Evolutionary conservation across 768 basidiomycete genomes (phyloP).

Genomic region (Macrolepiota fuliginosa): DNA sequence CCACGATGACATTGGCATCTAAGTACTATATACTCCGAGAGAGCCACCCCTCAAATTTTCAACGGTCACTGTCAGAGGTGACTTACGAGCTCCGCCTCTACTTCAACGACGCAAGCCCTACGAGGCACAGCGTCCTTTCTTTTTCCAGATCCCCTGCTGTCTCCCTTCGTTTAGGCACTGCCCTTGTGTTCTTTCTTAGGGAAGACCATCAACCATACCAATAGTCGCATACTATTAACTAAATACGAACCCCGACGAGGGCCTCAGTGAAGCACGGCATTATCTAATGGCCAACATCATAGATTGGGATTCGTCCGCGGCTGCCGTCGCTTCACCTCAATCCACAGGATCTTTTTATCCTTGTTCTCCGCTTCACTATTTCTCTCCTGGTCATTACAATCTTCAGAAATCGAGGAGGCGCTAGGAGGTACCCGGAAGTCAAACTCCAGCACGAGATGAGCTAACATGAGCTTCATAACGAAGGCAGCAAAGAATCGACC

Average conservation of each 20-base stretch:
- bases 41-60: no score
- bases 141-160: no score
- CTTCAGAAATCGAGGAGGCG: neutral
- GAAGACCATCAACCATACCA: no score
- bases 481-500: conserved; percentile 17
- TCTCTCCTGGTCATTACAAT: neutral
- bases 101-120: no score
- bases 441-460: conserved; percentile 8
- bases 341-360: conserved; percentile 2
- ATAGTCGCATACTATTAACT: no score
- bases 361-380: neutral
- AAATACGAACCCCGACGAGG: neutral
- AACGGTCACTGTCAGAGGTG: no score
- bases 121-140: no score
- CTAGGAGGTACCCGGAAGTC: conserved; percentile 7
- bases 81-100: no score
- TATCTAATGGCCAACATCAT: neutral
- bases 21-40: no score
- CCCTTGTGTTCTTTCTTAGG: no score
- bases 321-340: neutral
- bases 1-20: no score
- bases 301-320: neutral
- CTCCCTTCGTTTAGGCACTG: no score
- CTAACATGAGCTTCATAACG: conserved; percentile 16
- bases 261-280: neutral